Evolutionary conservation across 2,329 filamentous ascomycete species (phyloP).

Genomic region (Fusarium cyanostomum): DNA sequence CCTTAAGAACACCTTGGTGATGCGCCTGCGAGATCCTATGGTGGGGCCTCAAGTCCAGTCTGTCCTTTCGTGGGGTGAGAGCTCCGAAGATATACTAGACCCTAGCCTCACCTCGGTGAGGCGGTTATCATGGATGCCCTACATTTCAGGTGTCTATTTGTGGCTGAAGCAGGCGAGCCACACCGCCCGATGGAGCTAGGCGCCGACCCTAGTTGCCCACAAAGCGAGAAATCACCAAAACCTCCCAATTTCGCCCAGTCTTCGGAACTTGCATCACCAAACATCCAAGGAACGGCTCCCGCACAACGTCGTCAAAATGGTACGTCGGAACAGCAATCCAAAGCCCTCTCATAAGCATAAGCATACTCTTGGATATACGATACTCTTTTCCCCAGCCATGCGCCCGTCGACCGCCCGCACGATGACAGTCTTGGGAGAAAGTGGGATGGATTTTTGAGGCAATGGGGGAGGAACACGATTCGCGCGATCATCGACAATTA

Average conservation of each 20-base stretch:
- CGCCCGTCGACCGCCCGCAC: slow-evolving; percentile 43
- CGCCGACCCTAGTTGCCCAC: slow-evolving; percentile 55
- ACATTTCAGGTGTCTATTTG: slow-evolving; percentile 35
- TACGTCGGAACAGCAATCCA: slow-evolving; percentile 46
- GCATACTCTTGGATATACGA: slow-evolving; percentile 10
- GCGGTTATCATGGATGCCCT: slow-evolving; percentile 35
- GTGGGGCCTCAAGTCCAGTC: slow-evolving; percentile 40
- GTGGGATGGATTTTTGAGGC: slow-evolving; percentile 42
- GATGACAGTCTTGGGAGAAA: slow-evolving; percentile 45
- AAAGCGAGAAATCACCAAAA: slow-evolving; percentile 57
- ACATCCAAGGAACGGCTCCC: slow-evolving; percentile 54
- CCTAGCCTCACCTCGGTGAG: slow-evolving; percentile 38
- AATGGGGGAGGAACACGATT: slow-evolving; percentile 30
- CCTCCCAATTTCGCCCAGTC: slow-evolving; percentile 51
- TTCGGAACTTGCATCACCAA: slow-evolving; percentile 54
- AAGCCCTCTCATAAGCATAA: slow-evolving; percentile 20
- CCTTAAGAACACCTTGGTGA: slow-evolving; percentile 47
- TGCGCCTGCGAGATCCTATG: slow-evolving; percentile 40
- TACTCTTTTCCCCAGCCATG: slow-evolving; percentile 26
- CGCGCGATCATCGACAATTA: slow-evolving; percentile 27
- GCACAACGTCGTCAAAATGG: slow-evolving; percentile 61
- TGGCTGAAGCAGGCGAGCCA: slow-evolving; percentile 43
- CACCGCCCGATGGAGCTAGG: slow-evolving; percentile 46
- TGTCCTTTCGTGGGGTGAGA: slow-evolving; percentile 40
- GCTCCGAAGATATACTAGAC: slow-evolving; percentile 25